Evolutionary conservation across 148 eudicot genomes (phyloP), one percentile per base, ranked within the genome.

Genomic region (Vaccinium macrocarpon): DNA sequence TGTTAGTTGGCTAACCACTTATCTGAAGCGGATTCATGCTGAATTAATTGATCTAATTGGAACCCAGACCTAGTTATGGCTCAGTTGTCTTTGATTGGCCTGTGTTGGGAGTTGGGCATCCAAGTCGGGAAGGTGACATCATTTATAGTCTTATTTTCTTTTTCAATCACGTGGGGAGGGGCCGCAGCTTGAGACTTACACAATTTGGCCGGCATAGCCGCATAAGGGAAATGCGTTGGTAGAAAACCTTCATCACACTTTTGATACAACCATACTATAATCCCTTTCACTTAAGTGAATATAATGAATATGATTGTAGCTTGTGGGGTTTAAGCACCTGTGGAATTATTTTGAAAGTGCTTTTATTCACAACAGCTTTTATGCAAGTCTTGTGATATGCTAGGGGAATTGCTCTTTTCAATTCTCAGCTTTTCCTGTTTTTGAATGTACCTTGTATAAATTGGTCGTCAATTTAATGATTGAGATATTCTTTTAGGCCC

Each of bases 401-500:
- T 51, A 51, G 27, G 35, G 15, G 16, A 53, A 8, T 25, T 57
- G 21, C 38, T n/a, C 76, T 2, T 15, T 32, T 6, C 7, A 29
- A 32, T 72, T 82, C 27, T 80, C 42, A 5, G 66, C n/a, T 38
- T 81, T 57, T 80, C 62, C 19, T 82, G 18, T 84, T 55, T 76
- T 83, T 68, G 15, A 46, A 55, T 51, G 29, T 84, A 71, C 27
- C 76, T 51, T 50, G 10, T 74, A 3, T 61, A 32, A 42, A 9
- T 16, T 0, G 9, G 70, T 53, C 55, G 18, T 66, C 42, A 23
- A 55, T 52, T 55, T 29, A 66, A 42, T 64, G 8, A 23, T 35
- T 70, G 27, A 27, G 5, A 25, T 81, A 6, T 83, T 88, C n/a
- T 62, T 81, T 78, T 75, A 91, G 93, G 80, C 29, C 90, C 2